A percentile compares a stretch with the other conserved stretches of the same genome.
phyloP scores from a whole-genome alignment of 768 basidiomycete genomes.

The Leccinellum albellum region DNA sequence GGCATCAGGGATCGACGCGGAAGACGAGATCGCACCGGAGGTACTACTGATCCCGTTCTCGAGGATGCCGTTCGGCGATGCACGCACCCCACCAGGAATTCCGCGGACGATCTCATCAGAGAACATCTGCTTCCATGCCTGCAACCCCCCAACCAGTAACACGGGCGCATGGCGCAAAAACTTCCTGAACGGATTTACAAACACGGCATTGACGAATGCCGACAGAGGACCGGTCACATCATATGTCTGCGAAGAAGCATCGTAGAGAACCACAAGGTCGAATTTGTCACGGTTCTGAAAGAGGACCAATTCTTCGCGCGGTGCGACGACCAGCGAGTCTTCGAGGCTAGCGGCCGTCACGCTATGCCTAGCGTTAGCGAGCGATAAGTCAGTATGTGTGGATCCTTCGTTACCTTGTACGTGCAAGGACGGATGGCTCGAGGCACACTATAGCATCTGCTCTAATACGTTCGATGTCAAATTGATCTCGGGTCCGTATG shows the following conservation, averaged over 20 bases:
- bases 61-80: conserved; percentile 15
- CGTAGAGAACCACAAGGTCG: conserved; percentile 85
- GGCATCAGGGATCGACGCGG: conserved; percentile 13
- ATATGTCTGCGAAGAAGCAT: conserved; percentile 55
- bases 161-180: conserved; percentile 73
- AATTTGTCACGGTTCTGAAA: conserved; percentile 86
- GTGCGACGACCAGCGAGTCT: conserved; percentile 66
- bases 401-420: conserved; percentile 53
- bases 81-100: conserved; percentile 14
- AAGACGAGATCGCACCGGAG: conserved; percentile 23
- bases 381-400: conserved; percentile 1
- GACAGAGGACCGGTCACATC: conserved; percentile 53
- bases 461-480: conserved; percentile 69
- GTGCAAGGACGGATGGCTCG: conserved; percentile 72
- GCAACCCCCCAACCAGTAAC: conserved; percentile 79
- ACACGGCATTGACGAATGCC: conserved; percentile 63
- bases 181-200: conserved; percentile 68
- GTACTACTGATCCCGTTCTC: conserved; percentile 28
- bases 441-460: conserved; percentile 72
- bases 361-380: conserved; percentile 37
- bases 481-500: conserved; percentile 74
- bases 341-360: conserved; percentile 67
- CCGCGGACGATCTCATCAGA: conserved; percentile 38
- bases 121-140: conserved; percentile 70
- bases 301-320: conserved; percentile 64